Base-by-base conservation (phyloP, 768 basidiomycete species). In the Boletus rex-veris region DNA sequence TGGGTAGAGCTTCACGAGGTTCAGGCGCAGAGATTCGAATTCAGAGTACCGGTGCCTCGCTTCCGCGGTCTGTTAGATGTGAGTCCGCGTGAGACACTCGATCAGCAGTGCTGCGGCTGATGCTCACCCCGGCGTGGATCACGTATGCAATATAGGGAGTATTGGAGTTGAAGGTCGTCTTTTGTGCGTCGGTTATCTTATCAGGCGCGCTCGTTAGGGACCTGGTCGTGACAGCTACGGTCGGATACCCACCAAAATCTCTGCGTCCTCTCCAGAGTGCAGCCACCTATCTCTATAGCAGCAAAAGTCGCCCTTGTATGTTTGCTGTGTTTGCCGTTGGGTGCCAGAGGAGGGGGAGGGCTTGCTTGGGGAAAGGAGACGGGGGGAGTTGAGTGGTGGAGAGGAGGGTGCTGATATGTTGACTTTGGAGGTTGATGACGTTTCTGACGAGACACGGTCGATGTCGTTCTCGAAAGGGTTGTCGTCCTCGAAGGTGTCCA, bases 101-200 rank as follows among this genome's bases (percentile, higher is more conserved):
- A 55, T 50, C 48, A 37, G 30, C 16, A 38, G 38, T 19, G 19
- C 19, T n/a, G 50, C 52, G 52, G 37, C 45, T 38, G 52, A 30
- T 28, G 68, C 78, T 69, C 64, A 96, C 94, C 63, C 93, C 94
- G 42, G 93, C 86, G 51, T 76, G 81, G 62, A 98, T 95, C 57
- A 96, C 83, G 76, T 99, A 98, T 54, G 88, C 83, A 69, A 98
- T 99, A 69, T 98, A 98, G 7, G 90, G 85, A 19, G 92, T 88
- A 45, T 77, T 83, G n/a, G 93, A 81, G 63, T 91, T 90, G 50
- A 90, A 79, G 12, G 88, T 83, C 24, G 95, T 98, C 83, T 99
- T 99, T 73, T 90, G 85, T 14, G 97, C 96, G 65, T 98, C 96
- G 33, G 85, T 82, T 59, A 99, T 98, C 94, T 97, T 69, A 53